phyloP scores from a whole-genome alignment of 2,329 filamentous ascomycete species.

The Fusarium devonianum region DNA sequence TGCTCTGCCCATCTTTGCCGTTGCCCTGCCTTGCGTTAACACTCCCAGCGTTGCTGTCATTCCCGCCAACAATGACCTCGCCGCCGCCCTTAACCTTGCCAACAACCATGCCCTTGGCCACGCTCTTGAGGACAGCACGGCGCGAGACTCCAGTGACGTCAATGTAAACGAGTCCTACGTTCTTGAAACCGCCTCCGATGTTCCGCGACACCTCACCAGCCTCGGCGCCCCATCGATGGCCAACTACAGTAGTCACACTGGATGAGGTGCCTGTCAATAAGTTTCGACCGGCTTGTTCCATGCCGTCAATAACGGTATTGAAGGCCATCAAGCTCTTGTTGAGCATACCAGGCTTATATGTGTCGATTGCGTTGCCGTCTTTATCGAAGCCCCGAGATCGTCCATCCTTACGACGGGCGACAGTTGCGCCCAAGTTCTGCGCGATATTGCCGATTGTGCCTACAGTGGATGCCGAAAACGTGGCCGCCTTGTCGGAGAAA shows the following conservation, averaged over 20 bases:
- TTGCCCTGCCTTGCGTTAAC: slow-evolving; percentile 35
- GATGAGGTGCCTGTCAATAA: slow-evolving; percentile 76
- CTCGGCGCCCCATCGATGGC: slow-evolving; percentile 88
- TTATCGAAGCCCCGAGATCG: slow-evolving; percentile 68
- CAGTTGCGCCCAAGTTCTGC: slow-evolving; percentile 84
- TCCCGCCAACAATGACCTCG: slow-evolving; percentile 76
- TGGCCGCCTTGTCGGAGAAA: slow-evolving; percentile 81
- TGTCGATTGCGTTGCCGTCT: slow-evolving; percentile 68
- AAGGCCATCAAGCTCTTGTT: slow-evolving; percentile 98
- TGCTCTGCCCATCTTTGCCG: slow-evolving; percentile 33
- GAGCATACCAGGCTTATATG: slow-evolving; percentile 87
- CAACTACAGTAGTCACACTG: slow-evolving; percentile 85
- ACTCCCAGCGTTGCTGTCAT: slow-evolving; percentile 48
- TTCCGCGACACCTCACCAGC: slow-evolving; percentile 79
- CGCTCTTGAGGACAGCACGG: slow-evolving; percentile 88
- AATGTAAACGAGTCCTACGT: slow-evolving; percentile 96
- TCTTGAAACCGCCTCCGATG: slow-evolving; percentile 88
- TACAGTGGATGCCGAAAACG: slow-evolving; percentile 84
- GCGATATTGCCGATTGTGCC: slow-evolving; percentile 83
- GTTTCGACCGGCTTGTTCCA: slow-evolving; percentile 84
- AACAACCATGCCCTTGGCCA: slow-evolving; percentile 95
- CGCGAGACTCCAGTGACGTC: slow-evolving; percentile 93
- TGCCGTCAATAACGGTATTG: slow-evolving; percentile 90
- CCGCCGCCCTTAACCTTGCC: slow-evolving; percentile 78
- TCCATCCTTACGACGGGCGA: slow-evolving; percentile 63